Evolutionary conservation across 2,329 filamentous ascomycete genomes (phyloP).

Genomic region (Aspergillus sp.): DNA sequence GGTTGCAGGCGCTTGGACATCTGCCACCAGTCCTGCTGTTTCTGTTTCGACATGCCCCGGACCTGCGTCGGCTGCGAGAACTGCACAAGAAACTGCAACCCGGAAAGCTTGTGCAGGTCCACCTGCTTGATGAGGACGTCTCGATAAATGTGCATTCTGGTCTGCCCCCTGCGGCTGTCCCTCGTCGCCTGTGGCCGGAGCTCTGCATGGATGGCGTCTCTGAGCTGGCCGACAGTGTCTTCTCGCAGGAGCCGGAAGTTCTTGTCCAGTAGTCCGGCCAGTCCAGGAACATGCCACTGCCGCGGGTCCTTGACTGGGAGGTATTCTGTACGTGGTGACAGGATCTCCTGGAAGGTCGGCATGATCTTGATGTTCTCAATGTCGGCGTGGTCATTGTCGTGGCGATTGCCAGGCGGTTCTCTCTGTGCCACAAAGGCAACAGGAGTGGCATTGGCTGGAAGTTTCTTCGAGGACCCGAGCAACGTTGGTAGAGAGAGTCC

Average conservation of each 20-base stretch:
- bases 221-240: constrained; percentile 34
- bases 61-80: constrained; percentile 27
- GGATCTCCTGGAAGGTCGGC: constrained; percentile 38
- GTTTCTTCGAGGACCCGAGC: background rate
- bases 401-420: constrained; percentile 30
- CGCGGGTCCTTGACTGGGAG: constrained; percentile 32
- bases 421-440: constrained; percentile 14
- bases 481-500: constrained; percentile 10
- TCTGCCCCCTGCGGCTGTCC: background rate
- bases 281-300: constrained; percentile 28
- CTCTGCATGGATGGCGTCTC: constrained; percentile 29
- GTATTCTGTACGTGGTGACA: constrained; percentile 28
- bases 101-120: constrained; percentile 18
- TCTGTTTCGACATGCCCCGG: background rate
- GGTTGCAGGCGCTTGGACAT: constrained; percentile 30
- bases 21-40: constrained; percentile 30
- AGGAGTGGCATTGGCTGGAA: background rate
- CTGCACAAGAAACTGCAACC: constrained; percentile 16
- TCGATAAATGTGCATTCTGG: constrained; percentile 9
- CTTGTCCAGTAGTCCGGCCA: constrained; percentile 32
- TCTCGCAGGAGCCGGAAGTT: constrained; percentile 40
- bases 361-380: constrained; percentile 36
- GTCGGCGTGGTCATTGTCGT: constrained; percentile 39
- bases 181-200: constrained; percentile 6
- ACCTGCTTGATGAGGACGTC: constrained; percentile 7